Base-by-base conservation (phyloP, 225 moss, liverwort and hornwort genomes). In the Lunularia cruciata region DNA sequence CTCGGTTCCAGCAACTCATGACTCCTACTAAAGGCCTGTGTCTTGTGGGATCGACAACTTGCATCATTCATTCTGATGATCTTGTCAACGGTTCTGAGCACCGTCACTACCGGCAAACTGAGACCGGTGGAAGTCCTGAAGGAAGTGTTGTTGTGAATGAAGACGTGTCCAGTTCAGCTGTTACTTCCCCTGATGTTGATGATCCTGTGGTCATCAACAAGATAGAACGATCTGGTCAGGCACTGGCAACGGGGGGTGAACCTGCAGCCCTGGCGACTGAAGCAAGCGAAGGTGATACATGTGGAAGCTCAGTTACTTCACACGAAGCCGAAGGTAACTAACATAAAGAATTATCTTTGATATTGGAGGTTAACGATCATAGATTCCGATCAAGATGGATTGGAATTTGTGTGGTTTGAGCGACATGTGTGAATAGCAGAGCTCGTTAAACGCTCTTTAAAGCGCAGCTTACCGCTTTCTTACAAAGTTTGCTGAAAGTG, bases 1-100 rank as follows among this genome's bases (percentile, higher is more conserved):
- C 68, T 46, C 67, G 47, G 37, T 83, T 83, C 20, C 75, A 78
- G 37, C 33, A 76, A 25, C 55, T 60, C 25, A 61, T 72, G 67
- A 77, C 60, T n/a, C 73, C 79, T n/a, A 49, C 42, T 12, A 63
- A 59, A 73, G 88, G 73, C 34, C 77, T 83, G 20, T 95, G 95
- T 70, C 84, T 92, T 18, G 83, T 92, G 76, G 84, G 90, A n/a
- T 84, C 92, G 30, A 88, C 95, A 6, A 88, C 78, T 35, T 95
- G 90, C 78, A 77, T 82, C n/a, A 67, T 84, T 74, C 87, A 95
- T 68, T 56, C 68, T 57, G 71, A 72, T 62, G 84, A 90, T 68
- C 61, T 91, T 13, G 61, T 75, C 31, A 12, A 11, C 27, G 66
- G 53, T 32, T 68, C 70, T 28, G 67, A 19, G 16, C 13, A n/a